Conservation (phyloP, 208 protist species). For the Histomonas meleagridis region DNA sequence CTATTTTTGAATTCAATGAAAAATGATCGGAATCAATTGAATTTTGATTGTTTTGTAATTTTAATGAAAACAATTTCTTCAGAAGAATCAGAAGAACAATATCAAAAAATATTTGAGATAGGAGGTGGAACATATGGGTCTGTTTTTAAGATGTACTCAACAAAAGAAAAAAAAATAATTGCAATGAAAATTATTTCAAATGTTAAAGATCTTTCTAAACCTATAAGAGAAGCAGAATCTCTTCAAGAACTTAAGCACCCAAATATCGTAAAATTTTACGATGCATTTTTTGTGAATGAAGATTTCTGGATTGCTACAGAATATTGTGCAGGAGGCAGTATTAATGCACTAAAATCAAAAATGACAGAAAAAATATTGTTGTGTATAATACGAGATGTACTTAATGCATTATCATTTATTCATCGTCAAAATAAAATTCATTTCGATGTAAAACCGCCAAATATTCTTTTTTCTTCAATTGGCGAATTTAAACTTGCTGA, state of each 20-base stretch:
- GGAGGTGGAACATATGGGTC: no score
- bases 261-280: neutral
- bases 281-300: neutral
- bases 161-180: no score
- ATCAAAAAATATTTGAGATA: no score
- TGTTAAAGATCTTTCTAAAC: neutral
- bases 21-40: no score
- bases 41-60: no score
- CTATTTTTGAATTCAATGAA: no score
- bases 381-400: neutral
- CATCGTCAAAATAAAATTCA: neutral
- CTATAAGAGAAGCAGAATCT: neutral
- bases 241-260: neutral
- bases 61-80: no score
- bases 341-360: neutral
- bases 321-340: neutral
- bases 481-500: neutral
- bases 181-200: no score
- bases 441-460: slow-evolving; percentile 13
- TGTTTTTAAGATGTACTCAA: no score
- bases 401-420: neutral
- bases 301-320: neutral
- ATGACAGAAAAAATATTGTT: neutral
- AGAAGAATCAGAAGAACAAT: no score
- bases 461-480: neutral